Conservation (phyloP, 1,284 basidiomycete species). For the Rhodotorula sp. region DNA sequence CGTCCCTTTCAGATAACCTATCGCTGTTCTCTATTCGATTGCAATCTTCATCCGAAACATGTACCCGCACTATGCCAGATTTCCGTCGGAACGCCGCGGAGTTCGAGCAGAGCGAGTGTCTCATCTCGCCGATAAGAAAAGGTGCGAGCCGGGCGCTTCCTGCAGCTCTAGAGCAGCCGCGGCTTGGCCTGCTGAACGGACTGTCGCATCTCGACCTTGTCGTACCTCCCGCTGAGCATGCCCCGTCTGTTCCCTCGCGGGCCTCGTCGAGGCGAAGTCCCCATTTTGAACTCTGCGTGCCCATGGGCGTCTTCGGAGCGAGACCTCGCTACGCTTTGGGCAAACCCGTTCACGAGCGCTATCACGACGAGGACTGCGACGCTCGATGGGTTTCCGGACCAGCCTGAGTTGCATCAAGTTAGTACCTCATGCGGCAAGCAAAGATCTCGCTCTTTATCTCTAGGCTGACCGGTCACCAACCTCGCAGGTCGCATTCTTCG, state of each 20-base stretch:
- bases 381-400: conserved; percentile 63
- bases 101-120: neutral
- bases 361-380: conserved; percentile 73
- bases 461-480: too few species aligned
- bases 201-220: too few species aligned
- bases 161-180: neutral
- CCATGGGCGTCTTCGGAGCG: conserved; percentile 68
- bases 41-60: too few species aligned
- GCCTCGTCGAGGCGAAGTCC: neutral
- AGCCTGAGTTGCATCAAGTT: conserved; percentile 56
- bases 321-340: conserved; percentile 64
- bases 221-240: too few species aligned
- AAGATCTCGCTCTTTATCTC: too few species aligned
- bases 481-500: conserved; percentile 29
- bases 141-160: neutral
- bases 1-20: too few species aligned
- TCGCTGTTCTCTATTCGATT: too few species aligned
- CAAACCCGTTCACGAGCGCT: conserved; percentile 65
- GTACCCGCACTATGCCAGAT: too few species aligned
- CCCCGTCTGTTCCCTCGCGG: conserved; percentile 20
- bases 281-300: conserved; percentile 68
- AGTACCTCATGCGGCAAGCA: conserved; percentile 47
- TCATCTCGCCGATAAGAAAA: neutral
- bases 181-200: neutral
- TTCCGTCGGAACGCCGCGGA: too few species aligned